Evolutionary conservation across 2,329 filamentous ascomycete species (phyloP), one percentile per base, ranked within the genome.

Genomic region (Cytospora piceicola): DNA sequence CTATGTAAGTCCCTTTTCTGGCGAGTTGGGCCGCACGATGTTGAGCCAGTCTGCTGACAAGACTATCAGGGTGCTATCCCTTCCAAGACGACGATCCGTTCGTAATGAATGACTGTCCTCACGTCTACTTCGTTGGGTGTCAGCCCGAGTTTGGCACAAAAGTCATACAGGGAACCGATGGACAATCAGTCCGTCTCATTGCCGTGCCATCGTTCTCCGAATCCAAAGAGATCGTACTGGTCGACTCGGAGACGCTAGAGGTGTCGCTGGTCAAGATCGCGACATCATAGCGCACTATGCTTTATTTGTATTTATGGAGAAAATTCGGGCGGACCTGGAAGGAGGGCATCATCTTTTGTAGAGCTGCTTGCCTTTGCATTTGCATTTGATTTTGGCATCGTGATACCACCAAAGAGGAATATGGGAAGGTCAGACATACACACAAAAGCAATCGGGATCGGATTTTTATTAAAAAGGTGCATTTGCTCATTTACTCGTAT

Each of bases 41-140:
- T 62, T 20, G 46, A 49, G n/a, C n/a, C 46, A 49, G 46, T 24
- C 4, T 64, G 36, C 69, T 70, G 58, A 72, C 55, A 22, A 29
- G 4, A 2, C 22, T 30, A 57, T n/a, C 67, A 94, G 92, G 92
- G 92, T 94, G 91, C 74, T 99, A 98, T 74, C 95, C 95, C 0
- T 99, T 97, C 78, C 94, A 98, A 77, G 91, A 95, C 22, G 86
- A 93, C 58, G 96, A 99, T 74, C 93, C 92, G 0, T 96, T 98
- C 73, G 90, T 98, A 53, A 83, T 99, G 72, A 87, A 89, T 69
- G 81, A 88, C 22, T 96, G 92, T 69, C 95, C 95, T 2, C 94
- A 99, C 73, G 82, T 99, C 36, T 98, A 93, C 79, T 92, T 99
- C 75, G 90, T 91, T 1, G 94, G 94, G 20, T 93, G 91, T 71